Base-by-base conservation (phyloP, 2,329 filamentous ascomycete species). In the Pyrenophora teres region DNA sequence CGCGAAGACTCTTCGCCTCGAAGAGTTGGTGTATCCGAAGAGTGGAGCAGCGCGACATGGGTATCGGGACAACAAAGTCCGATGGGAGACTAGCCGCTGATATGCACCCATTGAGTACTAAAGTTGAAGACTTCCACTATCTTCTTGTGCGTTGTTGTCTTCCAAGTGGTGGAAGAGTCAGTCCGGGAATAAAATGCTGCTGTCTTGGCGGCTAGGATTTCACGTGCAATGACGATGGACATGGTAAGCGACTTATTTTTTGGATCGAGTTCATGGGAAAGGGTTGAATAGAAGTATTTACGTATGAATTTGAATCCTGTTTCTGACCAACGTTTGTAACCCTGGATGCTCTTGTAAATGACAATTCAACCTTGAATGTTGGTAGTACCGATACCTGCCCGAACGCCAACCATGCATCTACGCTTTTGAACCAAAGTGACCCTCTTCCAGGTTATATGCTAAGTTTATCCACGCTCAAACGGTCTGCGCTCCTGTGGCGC, bases 401-500 rank as follows among this genome's bases (percentile, higher is more conserved):
- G 48, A 69, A 71, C 64, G 65, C 69, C 68, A 39, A 32, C 40
- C 19, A 72, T 72, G 70, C 68, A 52, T 37, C 45, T 37, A 50
- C 55, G 51, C 35, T 46, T 52, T 55, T 49, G 10, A 27, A 44
- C 35, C 30, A 47, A 38, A 43, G 15, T 36, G 30, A 25, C 25
- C 10, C 9, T 40, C 15, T 16, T 30, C 33, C 19, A 32, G 2
- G 13, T 84, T 77, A 92, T 75, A 92, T 78, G 67, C 88, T 92
- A 72, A 92, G 73, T 48, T 87, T 82, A 75, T 92, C 89, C 50
- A 91, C 74, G 63, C 88, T 92, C 63, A 92, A 72, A 36, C 88
- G 81, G 69, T 92, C 89, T 47, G 87, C 86, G 71, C 89, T 92
- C 67, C 85, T 80, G 50, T 89, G 85, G 48, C 88, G 78, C 69